Evolutionary conservation across 352 stramenopile species (phyloP), one percentile per base, ranked within the genome.

Genomic region (Phytophthora idaei): DNA sequence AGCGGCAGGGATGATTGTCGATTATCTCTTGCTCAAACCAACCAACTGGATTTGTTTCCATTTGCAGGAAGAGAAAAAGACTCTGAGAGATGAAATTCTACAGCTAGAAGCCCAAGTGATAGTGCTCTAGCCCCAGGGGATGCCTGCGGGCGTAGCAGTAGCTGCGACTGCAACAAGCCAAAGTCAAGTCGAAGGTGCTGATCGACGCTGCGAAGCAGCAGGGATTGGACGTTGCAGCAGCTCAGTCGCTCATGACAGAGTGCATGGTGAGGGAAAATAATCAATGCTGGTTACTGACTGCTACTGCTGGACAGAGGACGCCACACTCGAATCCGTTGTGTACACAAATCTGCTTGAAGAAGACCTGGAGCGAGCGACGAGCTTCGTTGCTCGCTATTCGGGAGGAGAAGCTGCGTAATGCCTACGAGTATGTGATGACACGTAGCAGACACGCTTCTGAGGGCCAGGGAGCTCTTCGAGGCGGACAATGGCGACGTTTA

Each of bases 401-500:
- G 11, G 57, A 51, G 0, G 46, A 67, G 31, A 74, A 75, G 50
- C 47, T 81, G 32, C 56, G 36, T n/a, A 42, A 42, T 42, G 36
- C 36, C 36, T 42, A 42, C 28, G 51, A 66, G 0, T 79, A 71
- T 55, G 28, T 77, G 0, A 44, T 57, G 12, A 52, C 67, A 5
- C 63, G 65, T 12, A 57, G 34, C 10, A 39, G 34, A 14, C 17
- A 59, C 36, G 36, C 5, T n/a, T 8, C 36, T 17, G 36, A 42
- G 36, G 2, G 12, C 54, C 5, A 44, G 17, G 8, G 58, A 71
- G 8, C 61, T 68, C 21, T 69, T 67, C 31, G 64, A 76, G 54
- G 61, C 68, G 4, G 51, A 67, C 7, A 51, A 71, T 1, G 73
- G 67, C n/a, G 74, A 73, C 27, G 61, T 80, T 56, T 64, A 52